These are phyloP conservation scores for Thalia dealbata DNA, from an alignment of 176 grass and related monocot genomes.

Conservation along the genomic window DNA sequence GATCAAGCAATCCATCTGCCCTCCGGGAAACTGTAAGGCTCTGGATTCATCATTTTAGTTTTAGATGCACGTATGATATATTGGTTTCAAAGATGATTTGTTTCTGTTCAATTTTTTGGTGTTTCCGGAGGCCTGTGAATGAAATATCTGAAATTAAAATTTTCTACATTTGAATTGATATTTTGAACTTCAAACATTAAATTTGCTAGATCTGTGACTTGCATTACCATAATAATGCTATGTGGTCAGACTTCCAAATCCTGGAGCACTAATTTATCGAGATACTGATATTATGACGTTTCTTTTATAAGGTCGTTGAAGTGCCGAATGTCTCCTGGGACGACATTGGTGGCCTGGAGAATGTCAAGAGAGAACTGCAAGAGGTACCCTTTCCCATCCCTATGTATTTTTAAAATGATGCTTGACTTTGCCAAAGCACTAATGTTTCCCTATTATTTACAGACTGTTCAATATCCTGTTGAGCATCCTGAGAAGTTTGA, in stretches of 20 bases:
- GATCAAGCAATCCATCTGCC: slow-evolving; percentile 75
- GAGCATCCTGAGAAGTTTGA: slow-evolving; percentile 17
- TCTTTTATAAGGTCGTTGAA: slow-evolving; percentile 9
- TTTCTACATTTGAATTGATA: not conserved
- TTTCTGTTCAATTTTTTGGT: not conserved
- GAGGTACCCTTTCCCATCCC: not conserved
- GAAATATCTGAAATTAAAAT: slow-evolving; percentile 24
- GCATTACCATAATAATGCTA: no score
- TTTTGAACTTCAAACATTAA: not conserved
- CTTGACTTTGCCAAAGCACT: not conserved
- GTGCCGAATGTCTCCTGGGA: slow-evolving; percentile 19
- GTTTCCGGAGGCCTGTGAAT: not conserved
- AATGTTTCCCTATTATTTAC: not conserved
- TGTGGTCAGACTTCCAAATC: not conserved
- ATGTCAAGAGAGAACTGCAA: slow-evolving; percentile 20
- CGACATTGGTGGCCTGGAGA: slow-evolving; percentile 15
- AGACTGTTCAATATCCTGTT: slow-evolving; percentile 23
- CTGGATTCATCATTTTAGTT: not conserved
- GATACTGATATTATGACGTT: not conserved
- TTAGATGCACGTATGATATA: not conserved
- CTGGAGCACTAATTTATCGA: no score
- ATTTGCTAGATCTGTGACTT: not conserved
- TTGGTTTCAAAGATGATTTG: not conserved
- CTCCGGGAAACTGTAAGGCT: slow-evolving; percentile 32
- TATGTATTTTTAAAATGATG: not conserved